phyloP scores from a whole-genome alignment of 2,329 filamentous ascomycete genomes.

The Penicillium sp. region DNA sequence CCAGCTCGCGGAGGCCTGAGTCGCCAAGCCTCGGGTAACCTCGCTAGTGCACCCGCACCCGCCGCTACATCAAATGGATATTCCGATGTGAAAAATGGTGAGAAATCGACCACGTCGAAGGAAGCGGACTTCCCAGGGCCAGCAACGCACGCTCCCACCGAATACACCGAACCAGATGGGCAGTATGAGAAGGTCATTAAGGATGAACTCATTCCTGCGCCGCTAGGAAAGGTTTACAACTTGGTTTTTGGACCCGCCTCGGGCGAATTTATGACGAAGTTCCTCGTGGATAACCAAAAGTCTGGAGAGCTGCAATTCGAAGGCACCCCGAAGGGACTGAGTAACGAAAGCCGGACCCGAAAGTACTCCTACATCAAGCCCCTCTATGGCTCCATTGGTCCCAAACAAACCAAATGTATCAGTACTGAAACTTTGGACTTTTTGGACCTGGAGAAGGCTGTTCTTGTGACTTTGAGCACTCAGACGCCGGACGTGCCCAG shows the following conservation, averaged over 20 bases:
- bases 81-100: conserved; percentile 41
- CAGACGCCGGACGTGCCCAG: conserved; percentile 93
- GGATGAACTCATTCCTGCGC: conserved; percentile 80
- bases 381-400: conserved; percentile 73
- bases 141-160: conserved; percentile 72
- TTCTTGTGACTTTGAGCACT: conserved; percentile 75
- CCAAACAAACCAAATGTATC: conserved; percentile 90
- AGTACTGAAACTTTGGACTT: conserved; percentile 78
- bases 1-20: conserved; percentile 48
- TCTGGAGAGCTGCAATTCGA: conserved; percentile 81
- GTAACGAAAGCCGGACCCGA: conserved; percentile 66
- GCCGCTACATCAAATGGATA: conserved; percentile 32
- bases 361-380: conserved; percentile 89
- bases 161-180: conserved; percentile 69
- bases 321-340: conserved; percentile 70
- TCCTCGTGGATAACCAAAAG: conserved; percentile 80
- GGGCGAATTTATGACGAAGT: conserved; percentile 75
- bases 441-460: conserved; percentile 78
- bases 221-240: conserved; percentile 84
- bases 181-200: conserved; percentile 83
- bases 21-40: conserved; percentile 64
- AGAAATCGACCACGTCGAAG: conserved; percentile 41
- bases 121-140: conserved; percentile 73
- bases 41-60: conserved; percentile 28
- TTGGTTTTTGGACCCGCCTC: conserved; percentile 80